Evolutionary conservation across 1,284 basidiomycete genomes (phyloP).

Genomic region (Melanopsichium pennsylvanicum): DNA sequence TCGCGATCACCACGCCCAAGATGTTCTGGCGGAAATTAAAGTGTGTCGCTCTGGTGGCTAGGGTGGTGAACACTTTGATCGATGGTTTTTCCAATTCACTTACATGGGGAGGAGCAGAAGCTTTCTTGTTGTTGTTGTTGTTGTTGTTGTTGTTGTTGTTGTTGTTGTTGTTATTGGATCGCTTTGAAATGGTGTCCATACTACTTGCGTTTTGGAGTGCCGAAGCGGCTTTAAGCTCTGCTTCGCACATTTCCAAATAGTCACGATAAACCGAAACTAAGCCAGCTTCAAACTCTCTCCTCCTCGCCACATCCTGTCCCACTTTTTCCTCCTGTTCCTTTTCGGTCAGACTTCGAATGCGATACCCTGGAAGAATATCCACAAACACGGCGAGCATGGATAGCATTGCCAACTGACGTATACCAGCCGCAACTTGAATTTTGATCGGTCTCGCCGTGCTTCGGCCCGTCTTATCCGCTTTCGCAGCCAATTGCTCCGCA

Average conservation of each 20-base stretch:
- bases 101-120: constrained; percentile 62
- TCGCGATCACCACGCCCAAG: constrained; percentile 83
- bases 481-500: constrained; percentile 54
- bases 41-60: constrained; percentile 84
- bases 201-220: too few species aligned
- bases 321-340: constrained; percentile 92
- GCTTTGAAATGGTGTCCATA: too few species aligned
- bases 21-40: constrained; percentile 98
- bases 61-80: constrained; percentile 84
- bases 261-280: constrained; percentile 86
- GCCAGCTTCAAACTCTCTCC: constrained; percentile 97
- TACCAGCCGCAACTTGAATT: constrained; percentile 75
- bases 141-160: too few species aligned
- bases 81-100: constrained; percentile 64
- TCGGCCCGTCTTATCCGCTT: constrained; percentile 15
- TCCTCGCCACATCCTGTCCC: constrained; percentile 86
- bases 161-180: too few species aligned
- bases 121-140: background rate
- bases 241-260: constrained; percentile 84
- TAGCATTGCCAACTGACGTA: constrained; percentile 86
- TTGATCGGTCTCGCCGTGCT: constrained; percentile 18
- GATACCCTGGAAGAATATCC: constrained; percentile 83
- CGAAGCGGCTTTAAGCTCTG: constrained; percentile 78
- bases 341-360: constrained; percentile 86
- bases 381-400: constrained; percentile 94